Percentiles rank a stretch among this genome's conserved stretches.
Conservation (phyloP, 2,329 filamentous ascomycete genomes). For the Fusarium burgessii region DNA sequence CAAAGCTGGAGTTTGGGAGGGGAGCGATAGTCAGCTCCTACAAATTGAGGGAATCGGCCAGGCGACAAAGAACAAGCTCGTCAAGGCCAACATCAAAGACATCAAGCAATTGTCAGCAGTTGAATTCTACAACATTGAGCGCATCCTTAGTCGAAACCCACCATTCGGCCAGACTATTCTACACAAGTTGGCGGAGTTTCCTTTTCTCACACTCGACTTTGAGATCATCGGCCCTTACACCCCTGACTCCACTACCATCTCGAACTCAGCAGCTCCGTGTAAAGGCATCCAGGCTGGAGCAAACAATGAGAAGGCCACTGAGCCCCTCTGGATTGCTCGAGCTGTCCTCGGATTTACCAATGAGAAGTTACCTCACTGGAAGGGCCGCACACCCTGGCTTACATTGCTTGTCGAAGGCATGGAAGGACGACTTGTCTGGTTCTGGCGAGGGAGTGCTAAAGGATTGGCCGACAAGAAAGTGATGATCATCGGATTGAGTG, state of each 20-base stretch:
- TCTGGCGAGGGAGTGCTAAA: slow-evolving; percentile 71
- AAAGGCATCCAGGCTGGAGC: neutral
- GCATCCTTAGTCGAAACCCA: slow-evolving; percentile 80
- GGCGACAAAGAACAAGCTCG: slow-evolving; percentile 79
- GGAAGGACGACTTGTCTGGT: slow-evolving; percentile 70
- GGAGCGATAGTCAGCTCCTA: slow-evolving; percentile 81
- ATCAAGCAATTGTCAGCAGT: slow-evolving; percentile 76
- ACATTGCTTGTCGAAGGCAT: slow-evolving; percentile 78
- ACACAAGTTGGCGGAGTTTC: slow-evolving; percentile 76
- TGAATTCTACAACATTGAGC: slow-evolving; percentile 80
- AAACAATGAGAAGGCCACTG: neutral
- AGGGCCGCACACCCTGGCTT: slow-evolving; percentile 72
- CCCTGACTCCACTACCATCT: neutral
- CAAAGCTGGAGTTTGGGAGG: slow-evolving; percentile 83
- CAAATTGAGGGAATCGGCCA: slow-evolving; percentile 85
- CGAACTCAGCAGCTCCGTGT: no score
- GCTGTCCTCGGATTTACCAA: slow-evolving; percentile 80
- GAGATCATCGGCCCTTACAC: slow-evolving; percentile 47
- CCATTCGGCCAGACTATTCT: slow-evolving; percentile 82
- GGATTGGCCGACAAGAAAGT: slow-evolving; percentile 71
- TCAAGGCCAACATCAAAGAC: slow-evolving; percentile 75
- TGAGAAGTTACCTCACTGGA: slow-evolving; percentile 69
- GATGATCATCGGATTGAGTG: slow-evolving; percentile 65
- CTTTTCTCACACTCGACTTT: slow-evolving; percentile 61
- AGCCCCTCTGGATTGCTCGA: slow-evolving; percentile 61